These are phyloP conservation scores for Ilex asprella DNA, from an alignment of 257 asterid genomes.

Conservation along the genomic window DNA sequence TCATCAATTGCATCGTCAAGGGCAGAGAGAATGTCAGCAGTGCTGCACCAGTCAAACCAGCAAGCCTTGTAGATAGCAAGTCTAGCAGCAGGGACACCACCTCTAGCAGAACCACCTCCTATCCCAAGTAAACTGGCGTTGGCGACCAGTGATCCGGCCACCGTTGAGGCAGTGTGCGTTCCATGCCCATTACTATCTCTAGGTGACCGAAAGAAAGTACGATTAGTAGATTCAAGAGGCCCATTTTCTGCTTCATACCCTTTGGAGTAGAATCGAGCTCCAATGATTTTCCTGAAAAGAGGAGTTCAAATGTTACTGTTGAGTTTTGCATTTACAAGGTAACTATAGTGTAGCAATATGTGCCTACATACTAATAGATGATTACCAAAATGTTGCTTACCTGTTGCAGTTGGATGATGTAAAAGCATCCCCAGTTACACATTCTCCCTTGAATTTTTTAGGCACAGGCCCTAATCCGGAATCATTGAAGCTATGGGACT, in stretches of 20 bases:
- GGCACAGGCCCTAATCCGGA: slow-evolving; percentile 17
- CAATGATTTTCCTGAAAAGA: background rate
- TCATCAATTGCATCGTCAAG: background rate
- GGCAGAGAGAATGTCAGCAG: background rate
- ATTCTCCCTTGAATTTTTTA: slow-evolving; percentile 12
- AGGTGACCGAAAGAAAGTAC: background rate
- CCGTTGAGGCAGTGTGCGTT: background rate
- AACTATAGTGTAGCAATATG: too few relatives aligned
- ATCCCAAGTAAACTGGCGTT: background rate
- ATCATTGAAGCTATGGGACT: slow-evolving; percentile 10
- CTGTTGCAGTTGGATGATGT: background rate
- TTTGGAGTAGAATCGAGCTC: background rate
- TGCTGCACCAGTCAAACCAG: background rate
- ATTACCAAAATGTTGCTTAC: background rate
- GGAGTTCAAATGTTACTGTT: too few relatives aligned
- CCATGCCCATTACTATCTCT: background rate
- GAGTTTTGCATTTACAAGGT: too few relatives aligned
- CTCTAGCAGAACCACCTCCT: background rate
- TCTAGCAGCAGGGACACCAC: background rate
- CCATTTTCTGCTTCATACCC: background rate
- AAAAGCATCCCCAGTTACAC: background rate
- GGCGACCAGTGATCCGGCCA: background rate
- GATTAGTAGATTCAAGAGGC: background rate
- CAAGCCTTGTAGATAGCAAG: background rate
- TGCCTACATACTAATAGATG: too few relatives aligned